Evolutionary conservation across 768 basidiomycete species (phyloP).

Genomic region (Porpolomopsis calyptriformis): DNA sequence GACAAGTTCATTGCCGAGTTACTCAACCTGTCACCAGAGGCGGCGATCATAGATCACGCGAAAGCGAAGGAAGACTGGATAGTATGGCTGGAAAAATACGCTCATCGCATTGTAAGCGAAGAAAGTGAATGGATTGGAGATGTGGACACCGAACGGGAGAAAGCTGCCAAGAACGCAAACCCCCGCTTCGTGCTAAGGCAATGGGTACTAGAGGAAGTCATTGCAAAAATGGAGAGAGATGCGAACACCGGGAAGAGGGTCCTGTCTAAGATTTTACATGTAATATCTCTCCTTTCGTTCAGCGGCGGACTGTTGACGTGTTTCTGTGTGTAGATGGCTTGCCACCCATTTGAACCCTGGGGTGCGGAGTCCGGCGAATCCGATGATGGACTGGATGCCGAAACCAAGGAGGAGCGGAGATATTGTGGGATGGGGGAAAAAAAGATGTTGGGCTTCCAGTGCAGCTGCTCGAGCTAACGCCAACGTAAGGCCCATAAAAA

Average conservation of each 20-base stretch:
- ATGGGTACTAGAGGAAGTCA: conserved; percentile 94
- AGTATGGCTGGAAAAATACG: conserved; percentile 56
- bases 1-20: conserved; percentile 34
- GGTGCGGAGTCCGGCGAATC: conserved; percentile 57
- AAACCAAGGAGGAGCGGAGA: conserved; percentile 59
- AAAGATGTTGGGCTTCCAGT: conserved; percentile 81
- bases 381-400: conserved; percentile 40
- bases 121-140: conserved; percentile 36
- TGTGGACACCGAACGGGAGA: conserved; percentile 36
- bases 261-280: conserved; percentile 74
- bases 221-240: conserved; percentile 62
- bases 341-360: conserved; percentile 77
- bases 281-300: conserved; percentile 26
- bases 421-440: conserved; percentile 71
- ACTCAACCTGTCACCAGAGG: conserved; percentile 38
- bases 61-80: conserved; percentile 43
- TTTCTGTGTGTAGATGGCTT: conserved; percentile 58
- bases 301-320: background rate
- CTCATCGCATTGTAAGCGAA: conserved; percentile 46
- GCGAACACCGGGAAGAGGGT: conserved; percentile 49
- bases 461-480: conserved; percentile 77
- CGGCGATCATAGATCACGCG: conserved; percentile 31
- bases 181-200: conserved; percentile 90
- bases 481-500: background rate
- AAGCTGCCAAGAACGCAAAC: conserved; percentile 52